Evolutionary conservation across 306 rosid genomes (phyloP), one percentile per base, ranked within the genome.

Genomic region (Adenanthera pavonina): DNA sequence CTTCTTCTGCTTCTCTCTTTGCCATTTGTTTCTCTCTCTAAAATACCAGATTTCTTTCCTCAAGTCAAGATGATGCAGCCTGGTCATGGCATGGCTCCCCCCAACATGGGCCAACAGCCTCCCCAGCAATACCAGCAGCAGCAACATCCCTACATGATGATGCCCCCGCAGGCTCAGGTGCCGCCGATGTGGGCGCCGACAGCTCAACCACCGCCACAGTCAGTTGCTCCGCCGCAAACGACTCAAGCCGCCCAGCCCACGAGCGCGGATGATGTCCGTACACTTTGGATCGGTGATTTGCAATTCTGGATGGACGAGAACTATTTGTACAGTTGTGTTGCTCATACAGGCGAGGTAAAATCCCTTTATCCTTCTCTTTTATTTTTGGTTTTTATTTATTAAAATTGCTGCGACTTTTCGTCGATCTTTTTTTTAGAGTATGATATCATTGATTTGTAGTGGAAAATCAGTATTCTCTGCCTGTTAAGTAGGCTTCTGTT

Each of bases 261-360:
- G 16, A 87, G 80, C 89, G 84, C 86, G 1, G 98, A 93, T 7
- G 98, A 95, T 89, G 92, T 95, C 60, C 96, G 98, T 40, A 92
- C 99, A 12, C 96, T 93, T 2, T 93, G 97, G 98, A 92, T 95
- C 90, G 98, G 98, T 0, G 99, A 95, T 87, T 81, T 95, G 87
- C 97, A 93, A 85, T 90, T 86, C 84, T 95, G 99, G 99, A 95
- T 95, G 99, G 97, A 91, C 36, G 99, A 95, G 86, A 88, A 11
- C 84, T 93, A 93, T 76, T 82, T 95, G 7, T 93, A 62, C 16
- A 69, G 8, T 47, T 90, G 97, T 70, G 92, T 95, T 34, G 89
- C 89, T 44, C 92, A 82, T 38, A 86, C 94, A 3, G 97, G 95
- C 85, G 99, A 95, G 98, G 99, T 95, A 81, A 54, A 8, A 35